phyloP scores from a whole-genome alignment of 2,329 filamentous ascomycete species.

The Verticillium nubilum region DNA sequence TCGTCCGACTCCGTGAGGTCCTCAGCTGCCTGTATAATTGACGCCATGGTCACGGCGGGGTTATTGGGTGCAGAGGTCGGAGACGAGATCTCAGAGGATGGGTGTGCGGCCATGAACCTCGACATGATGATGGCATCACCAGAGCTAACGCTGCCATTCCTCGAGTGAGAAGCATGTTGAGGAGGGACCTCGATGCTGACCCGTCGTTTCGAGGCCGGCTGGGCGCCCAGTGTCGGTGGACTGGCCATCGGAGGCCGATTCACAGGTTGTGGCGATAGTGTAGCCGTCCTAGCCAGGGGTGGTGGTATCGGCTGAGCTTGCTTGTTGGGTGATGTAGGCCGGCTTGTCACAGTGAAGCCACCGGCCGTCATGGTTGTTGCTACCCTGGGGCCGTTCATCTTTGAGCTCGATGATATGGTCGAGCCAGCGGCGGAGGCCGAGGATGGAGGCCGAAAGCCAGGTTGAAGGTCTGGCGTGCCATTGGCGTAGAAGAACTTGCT shows the following conservation, averaged over 20 bases:
- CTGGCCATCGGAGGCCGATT: conserved; percentile 22
- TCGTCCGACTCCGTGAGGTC: conserved; percentile 33
- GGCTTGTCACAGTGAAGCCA: conserved; percentile 18
- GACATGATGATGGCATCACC: conserved; percentile 30
- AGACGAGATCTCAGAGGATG: conserved; percentile 29
- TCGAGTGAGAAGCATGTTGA: conserved; percentile 29
- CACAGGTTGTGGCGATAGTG: background rate
- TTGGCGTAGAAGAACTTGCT: conserved; percentile 75
- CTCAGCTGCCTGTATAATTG: conserved; percentile 50
- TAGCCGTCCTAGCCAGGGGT: conserved; percentile 3
- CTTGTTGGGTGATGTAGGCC: conserved; percentile 49
- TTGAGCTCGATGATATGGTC: conserved; percentile 38
- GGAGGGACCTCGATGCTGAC: conserved; percentile 37
- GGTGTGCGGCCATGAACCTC: conserved; percentile 26
- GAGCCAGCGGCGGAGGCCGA: conserved; percentile 35
- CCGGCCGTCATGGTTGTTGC: conserved; percentile 22
- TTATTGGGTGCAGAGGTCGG: conserved; percentile 25
- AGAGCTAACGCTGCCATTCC: conserved; percentile 31
- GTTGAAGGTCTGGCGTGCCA: conserved; percentile 47
- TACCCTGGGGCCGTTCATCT: conserved; percentile 33
- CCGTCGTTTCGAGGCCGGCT: conserved; percentile 29
- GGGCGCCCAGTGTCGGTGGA: conserved; percentile 28
- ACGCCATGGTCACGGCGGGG: conserved; percentile 44
- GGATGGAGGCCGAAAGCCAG: conserved; percentile 26
- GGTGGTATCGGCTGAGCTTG: conserved; percentile 13